Conservation (phyloP, 306 rosid genomes). For the Lathyrus tuberosus region DNA sequence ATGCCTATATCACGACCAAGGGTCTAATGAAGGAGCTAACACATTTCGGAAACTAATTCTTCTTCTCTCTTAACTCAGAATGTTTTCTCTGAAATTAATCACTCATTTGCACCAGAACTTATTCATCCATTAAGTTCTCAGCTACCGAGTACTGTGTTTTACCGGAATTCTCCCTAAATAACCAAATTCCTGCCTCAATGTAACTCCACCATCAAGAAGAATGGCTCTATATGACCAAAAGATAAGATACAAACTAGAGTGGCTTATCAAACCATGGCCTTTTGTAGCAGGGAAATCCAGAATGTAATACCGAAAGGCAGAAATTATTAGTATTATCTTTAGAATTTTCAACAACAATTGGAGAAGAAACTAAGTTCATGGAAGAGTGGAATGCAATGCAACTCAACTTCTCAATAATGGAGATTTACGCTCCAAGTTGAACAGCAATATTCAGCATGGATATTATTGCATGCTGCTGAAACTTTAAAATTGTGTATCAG, state of each 20-base stretch:
- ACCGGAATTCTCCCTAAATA: not conserved
- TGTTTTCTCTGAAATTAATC: not conserved
- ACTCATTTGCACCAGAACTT: not conserved
- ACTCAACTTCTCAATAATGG: slow-evolving; percentile 30
- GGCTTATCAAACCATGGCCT: slow-evolving; percentile 65
- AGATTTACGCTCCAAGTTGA: slow-evolving; percentile 26
- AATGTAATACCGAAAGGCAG: slow-evolving; percentile 66
- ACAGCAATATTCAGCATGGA: slow-evolving; percentile 12
- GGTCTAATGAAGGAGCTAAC: slow-evolving; percentile 1
- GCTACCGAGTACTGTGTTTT: not conserved
- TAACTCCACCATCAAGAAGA: not conserved
- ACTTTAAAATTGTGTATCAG: slow-evolving; percentile 47
- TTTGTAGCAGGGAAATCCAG: slow-evolving; percentile 74
- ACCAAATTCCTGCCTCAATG: not conserved
- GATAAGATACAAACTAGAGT: not conserved
- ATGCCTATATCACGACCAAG: not conserved
- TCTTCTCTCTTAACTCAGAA: slow-evolving; percentile 3
- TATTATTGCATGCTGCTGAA: slow-evolving; percentile 28
- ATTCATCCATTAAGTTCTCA: not conserved
- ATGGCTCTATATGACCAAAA: not conserved
- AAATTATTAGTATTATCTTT: slow-evolving; percentile 63
- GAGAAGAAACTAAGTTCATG: slow-evolving; percentile 66
- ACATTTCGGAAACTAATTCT: not conserved
- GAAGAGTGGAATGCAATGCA: slow-evolving; percentile 72
- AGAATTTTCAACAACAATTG: not conserved